These are phyloP conservation scores for Dimocarpus longan DNA, from an alignment of 345 rosid genomes.

Conservation along the genomic window DNA sequence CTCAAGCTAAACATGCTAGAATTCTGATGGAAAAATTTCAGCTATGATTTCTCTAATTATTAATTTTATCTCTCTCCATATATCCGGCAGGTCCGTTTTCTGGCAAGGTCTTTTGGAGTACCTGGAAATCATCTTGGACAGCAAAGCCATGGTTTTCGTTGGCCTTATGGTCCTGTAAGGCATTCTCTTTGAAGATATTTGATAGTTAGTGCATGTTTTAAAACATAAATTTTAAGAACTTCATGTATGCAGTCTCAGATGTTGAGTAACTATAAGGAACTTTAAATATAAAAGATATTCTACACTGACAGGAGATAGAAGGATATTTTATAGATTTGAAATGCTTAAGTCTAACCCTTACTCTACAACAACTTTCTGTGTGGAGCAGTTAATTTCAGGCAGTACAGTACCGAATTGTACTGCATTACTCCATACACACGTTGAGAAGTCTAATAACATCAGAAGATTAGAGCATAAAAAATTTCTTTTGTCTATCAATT, in stretches of 20 bases:
- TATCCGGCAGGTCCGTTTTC: slow-evolving; percentile 73
- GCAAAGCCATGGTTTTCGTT: slow-evolving; percentile 93
- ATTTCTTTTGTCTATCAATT: too few relatives aligned
- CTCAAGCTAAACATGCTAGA: background rate
- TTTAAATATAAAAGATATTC: background rate
- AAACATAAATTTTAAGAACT: background rate
- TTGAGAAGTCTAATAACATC: too few relatives aligned
- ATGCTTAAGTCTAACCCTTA: background rate
- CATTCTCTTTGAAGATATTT: slow-evolving; percentile 19
- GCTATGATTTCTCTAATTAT: slow-evolving; percentile 3
- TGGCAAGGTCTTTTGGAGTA: slow-evolving; percentile 88
- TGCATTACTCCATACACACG: too few relatives aligned
- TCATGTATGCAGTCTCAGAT: background rate
- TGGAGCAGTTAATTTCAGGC: too few relatives aligned
- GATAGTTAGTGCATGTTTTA: background rate
- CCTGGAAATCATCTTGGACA: slow-evolving; percentile 99
- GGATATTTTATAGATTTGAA: background rate
- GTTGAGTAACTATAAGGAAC: background rate
- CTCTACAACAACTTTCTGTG: too few relatives aligned
- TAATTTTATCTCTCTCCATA: background rate
- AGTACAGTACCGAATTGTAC: too few relatives aligned
- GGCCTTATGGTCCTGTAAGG: slow-evolving; percentile 99
- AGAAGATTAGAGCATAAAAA: too few relatives aligned
- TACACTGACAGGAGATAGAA: background rate
- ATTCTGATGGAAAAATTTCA: slow-evolving; percentile 1